Base-by-base conservation (phyloP, 2,329 filamentous ascomycete species). In the Colletotrichum sp. region DNA sequence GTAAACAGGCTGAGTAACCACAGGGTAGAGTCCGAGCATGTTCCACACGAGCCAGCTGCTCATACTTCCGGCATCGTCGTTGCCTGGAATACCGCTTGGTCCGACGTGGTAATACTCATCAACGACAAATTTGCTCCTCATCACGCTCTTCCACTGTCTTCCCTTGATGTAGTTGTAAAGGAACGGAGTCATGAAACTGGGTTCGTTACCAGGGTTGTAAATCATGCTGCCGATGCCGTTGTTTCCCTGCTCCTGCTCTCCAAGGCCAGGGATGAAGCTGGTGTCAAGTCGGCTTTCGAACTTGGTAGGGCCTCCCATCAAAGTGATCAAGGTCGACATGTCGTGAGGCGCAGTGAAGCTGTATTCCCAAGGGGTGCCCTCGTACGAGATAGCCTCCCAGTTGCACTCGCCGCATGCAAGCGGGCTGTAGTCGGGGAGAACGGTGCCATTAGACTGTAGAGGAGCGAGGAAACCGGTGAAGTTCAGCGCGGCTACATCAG, bases 391-490 rank as follows among this genome's bases (percentile, higher is more conserved):
- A 73, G 88, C 86, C 2, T 81, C 82, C 89, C 90, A 91, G 78
- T 90, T 90, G 79, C 91, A 93, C 1, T 86, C 88, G 4, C 86
- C 88, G 74, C 90, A 91, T 8, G 81, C 80, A 12, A 89, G 79
- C 0, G 90, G 90, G 74, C 91, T 86, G 66, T 90, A 90, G 3
- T 74, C 79, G 16, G 80, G 66, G 2, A 82, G 82, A 32, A 81
- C 80, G 70, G 85, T 86, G 1, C 90, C 90, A 36, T 90, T 86
- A 3, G 86, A 81, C 55, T 86, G 83, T 3, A 87, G 85, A 0
- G 91, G 91, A 3, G 90, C 89, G 12, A 92, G 84, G 79, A 93
- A 93, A 4, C 91, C 91, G 0, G 84, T 86, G 78, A 90, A 91
- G 55, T 84, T 83, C 1, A 82, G 77, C 3, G 86, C 87, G 1